Evolutionary conservation across 2,329 filamentous ascomycete genomes (phyloP).

Genomic region (Neonectria faginata): DNA sequence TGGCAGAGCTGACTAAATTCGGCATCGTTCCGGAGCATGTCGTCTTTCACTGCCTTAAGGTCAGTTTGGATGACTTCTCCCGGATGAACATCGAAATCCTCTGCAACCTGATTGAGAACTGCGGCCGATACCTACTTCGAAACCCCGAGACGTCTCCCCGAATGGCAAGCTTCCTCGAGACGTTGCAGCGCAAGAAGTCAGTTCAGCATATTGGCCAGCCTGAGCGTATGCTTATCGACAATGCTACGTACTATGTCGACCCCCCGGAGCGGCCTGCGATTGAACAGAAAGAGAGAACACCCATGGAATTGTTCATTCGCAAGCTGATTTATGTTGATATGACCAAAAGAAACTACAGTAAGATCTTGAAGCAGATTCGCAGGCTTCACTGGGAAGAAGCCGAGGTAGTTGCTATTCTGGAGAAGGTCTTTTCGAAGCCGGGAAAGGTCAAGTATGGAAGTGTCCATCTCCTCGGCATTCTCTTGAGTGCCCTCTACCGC

Average conservation of each 20-base stretch:
- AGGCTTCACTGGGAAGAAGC: slow-evolving; percentile 97
- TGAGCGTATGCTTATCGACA: slow-evolving; percentile 98
- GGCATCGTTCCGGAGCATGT: slow-evolving; percentile 98
- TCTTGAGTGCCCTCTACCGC: slow-evolving; percentile 87
- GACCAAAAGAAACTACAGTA: slow-evolving; percentile 93
- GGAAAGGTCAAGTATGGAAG: slow-evolving; percentile 98
- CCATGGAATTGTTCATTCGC: slow-evolving; percentile 91
- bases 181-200: slow-evolving; percentile 92
- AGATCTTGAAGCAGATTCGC: slow-evolving; percentile 92
- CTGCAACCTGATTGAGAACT: slow-evolving; percentile 95
- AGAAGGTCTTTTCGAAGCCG: slow-evolving; percentile 95
- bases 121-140: slow-evolving; percentile 90
- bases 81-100: slow-evolving; percentile 99
- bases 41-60: slow-evolving; percentile 98
- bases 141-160: slow-evolving; percentile 93
- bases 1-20: slow-evolving; percentile 97
- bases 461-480: slow-evolving; percentile 90
- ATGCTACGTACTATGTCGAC: slow-evolving; percentile 97
- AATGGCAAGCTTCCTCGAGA: slow-evolving; percentile 95
- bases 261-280: slow-evolving; percentile 94
- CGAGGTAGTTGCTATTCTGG: slow-evolving; percentile 81
- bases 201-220: slow-evolving; percentile 95
- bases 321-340: slow-evolving; percentile 94
- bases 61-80: slow-evolving; percentile 96
- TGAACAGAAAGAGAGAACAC: slow-evolving; percentile 94